Percentiles rank a stretch among this genome's conserved stretches.
phyloP scores from a whole-genome alignment of 805 yeast species.

The Saccharomycopsis fodiens region DNA sequence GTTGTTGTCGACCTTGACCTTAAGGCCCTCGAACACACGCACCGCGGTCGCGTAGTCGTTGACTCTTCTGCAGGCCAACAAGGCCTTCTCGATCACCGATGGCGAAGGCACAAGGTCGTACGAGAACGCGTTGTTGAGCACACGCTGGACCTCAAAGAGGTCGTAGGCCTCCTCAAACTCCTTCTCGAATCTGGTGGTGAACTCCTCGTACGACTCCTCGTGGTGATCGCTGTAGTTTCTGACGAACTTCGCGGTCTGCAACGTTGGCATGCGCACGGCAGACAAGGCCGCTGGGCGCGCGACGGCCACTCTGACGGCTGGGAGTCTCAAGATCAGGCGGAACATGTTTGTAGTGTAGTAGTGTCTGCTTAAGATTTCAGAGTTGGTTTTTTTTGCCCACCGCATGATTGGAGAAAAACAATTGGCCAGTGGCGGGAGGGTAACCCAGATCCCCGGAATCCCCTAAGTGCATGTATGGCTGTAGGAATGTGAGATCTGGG shows the following conservation, averaged over 20 bases:
- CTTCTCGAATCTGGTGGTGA: conserved; percentile 85
- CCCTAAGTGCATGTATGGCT: too few relatives aligned
- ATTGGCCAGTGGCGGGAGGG: conserved; percentile 9
- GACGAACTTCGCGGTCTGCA: conserved; percentile 22
- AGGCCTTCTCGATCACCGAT: conserved; percentile 87
- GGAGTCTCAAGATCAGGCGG: conserved; percentile 20
- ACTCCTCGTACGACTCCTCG: conserved; percentile 92
- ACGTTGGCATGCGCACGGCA: neutral
- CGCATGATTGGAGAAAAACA: conserved; percentile 5
- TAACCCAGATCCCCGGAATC: too few relatives aligned
- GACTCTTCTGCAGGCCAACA: conserved; percentile 97
- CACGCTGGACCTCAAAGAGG: conserved; percentile 81
- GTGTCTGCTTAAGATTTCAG: neutral
- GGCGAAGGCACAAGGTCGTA: conserved; percentile 99
- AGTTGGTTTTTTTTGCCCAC: conserved; percentile 4
- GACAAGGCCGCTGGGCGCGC: conserved; percentile 3
- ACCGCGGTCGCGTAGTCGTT: conserved; percentile 98
- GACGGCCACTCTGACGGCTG: conserved; percentile 21
- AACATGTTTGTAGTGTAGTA: conserved; percentile 1
- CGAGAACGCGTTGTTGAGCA: conserved; percentile 94
- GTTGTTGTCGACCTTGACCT: conserved; percentile 90
- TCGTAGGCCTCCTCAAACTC: conserved; percentile 94
- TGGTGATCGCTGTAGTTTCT: conserved; percentile 80
- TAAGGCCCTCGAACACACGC: conserved; percentile 95
- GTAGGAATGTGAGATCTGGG: too few relatives aligned